Base-by-base conservation (phyloP, 1,284 basidiomycete species). In the Ceratobasidium sp. region DNA sequence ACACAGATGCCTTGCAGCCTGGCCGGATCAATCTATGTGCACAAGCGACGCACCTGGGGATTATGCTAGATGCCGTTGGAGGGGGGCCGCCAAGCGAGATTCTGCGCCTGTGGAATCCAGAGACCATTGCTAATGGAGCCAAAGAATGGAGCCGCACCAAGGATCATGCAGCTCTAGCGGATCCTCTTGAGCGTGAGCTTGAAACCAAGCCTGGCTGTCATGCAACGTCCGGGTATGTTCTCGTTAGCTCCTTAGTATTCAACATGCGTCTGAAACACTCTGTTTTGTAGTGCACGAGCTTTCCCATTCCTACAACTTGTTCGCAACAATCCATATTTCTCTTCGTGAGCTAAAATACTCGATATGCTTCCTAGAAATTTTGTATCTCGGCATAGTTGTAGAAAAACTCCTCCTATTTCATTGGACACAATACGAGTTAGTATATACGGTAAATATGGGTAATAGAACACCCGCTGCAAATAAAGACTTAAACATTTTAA, bases 51-150 rank as follows among this genome's bases (percentile, higher is more conserved):
- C 71, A 64, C 23, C 59, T 64, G 15, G 71, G 71, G 12, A 64
- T 74, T 20, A 74, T 64, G 59, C 71, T 74, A 17, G 71, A 74
- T 23, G 71, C 61, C 15, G n/a, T 74, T n/a, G 71, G 71, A 44
- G 61, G 61, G 7, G 69, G 61, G 17, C 61, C 71, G 33, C 71
- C 71, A 52, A 65, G 26, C 28, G 71, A 74, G 42, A 54, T 74
- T 15, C 42, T 74, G 13, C 71, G 71, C n/a, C 20, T 73, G 17
- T 73, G 69, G 71, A 59, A 74, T 28, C 57, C 71, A 42, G 71
- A 74, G 57, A 74, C 71, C 28, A 74, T 74, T 26, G 50, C 50
- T 10, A 74, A 54, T 17, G 71, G 71, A n/a, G 71, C 61, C 59
- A 38, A 52, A 38, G 71, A 74, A 54, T 74, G 71, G 71, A 33